Percentiles rank a stretch among this genome's conserved stretches.
These are phyloP conservation scores for Cyathus striatus DNA, from an alignment of 768 basidiomycete genomes.

Conservation along the genomic window DNA sequence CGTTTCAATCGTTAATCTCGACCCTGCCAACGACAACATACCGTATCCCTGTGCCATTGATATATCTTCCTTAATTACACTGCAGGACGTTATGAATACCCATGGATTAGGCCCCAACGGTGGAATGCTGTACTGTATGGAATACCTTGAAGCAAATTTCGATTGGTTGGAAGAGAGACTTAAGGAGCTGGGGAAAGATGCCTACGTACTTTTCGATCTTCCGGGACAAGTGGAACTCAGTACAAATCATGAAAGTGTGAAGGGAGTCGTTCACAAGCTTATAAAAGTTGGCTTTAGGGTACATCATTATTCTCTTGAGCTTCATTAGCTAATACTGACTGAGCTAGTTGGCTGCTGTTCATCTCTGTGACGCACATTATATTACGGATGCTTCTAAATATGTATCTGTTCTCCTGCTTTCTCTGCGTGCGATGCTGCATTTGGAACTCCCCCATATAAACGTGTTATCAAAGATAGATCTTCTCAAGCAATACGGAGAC, in stretches of 20 bases:
- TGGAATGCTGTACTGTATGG: slow-evolving; percentile 93
- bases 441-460: slow-evolving; percentile 98
- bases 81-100: slow-evolving; percentile 82
- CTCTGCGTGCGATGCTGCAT: slow-evolving; percentile 96
- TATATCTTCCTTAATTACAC: slow-evolving; percentile 80
- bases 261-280: slow-evolving; percentile 68
- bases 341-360: slow-evolving; percentile 82
- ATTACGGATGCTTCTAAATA: slow-evolving; percentile 96
- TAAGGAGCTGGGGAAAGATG: slow-evolving; percentile 60
- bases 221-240: slow-evolving; percentile 97
- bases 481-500: slow-evolving; percentile 87
- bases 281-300: slow-evolving; percentile 81
- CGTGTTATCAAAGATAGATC: slow-evolving; percentile 92
- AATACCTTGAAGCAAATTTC: slow-evolving; percentile 92
- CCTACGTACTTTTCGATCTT: slow-evolving; percentile 91
- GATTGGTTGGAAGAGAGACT: slow-evolving; percentile 80
- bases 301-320: slow-evolving; percentile 24
- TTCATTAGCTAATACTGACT: slow-evolving; percentile 7
- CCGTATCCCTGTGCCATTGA: slow-evolving; percentile 90
- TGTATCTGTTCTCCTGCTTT: slow-evolving; percentile 85
- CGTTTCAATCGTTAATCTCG: slow-evolving; percentile 89
- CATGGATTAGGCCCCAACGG: slow-evolving; percentile 92
- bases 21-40: slow-evolving; percentile 88
- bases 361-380: slow-evolving; percentile 95
- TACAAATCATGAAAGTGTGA: slow-evolving; percentile 91